Base-by-base conservation (phyloP, 352 stramenopile species). In the Blastocystis sp. region DNA sequence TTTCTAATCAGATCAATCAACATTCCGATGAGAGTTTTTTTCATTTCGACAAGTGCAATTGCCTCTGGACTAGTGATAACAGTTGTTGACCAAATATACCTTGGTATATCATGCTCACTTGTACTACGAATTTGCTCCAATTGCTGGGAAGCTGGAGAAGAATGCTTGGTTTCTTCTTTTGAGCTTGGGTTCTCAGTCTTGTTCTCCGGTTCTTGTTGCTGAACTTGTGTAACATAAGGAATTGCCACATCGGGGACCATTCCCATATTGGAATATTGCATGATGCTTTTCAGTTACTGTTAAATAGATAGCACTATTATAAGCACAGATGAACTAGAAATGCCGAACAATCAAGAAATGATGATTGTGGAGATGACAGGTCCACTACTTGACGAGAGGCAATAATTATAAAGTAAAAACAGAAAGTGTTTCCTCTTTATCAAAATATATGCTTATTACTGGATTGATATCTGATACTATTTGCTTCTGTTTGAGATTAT, bases 181-280 rank as follows among this genome's bases (percentile, higher is more conserved):
- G 20, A 59, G 20, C 20, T n/a, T 3, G 50, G 50, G 2, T 59
- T 59, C 13, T 59, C 50, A 2, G 11, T 26, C 30, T 43, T 43
- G 18, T 24, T 26, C 16, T 45, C 62, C n/a, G 11, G 37, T 24
- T 70, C 37, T 34, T 11, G 13, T 2, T 70, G 62, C 18, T 70
- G 24, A 18, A 39, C 50, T 63, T 81, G 70, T 30, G 9, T 66
- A 24, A 47, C 54, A 41, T 81, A 81, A 18, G 70, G 70, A 63
- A 81, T 41, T 30, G 70, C 70, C 20, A 81, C 70, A 81, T 81
- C 70, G 43, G 70, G 70, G 43, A 63, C 39, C 16, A 81, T 13
- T 26, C 37, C 54, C 4, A 81, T 63, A 64, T n/a, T 18, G 7
- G 47, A 30, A 41, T 81, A 81, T 63, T 81, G 70, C 70, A 81